Percentiles rank a stretch among this genome's conserved stretches.
Conservation (phyloP, 257 asterid species). For the Henckelia pumila region DNA sequence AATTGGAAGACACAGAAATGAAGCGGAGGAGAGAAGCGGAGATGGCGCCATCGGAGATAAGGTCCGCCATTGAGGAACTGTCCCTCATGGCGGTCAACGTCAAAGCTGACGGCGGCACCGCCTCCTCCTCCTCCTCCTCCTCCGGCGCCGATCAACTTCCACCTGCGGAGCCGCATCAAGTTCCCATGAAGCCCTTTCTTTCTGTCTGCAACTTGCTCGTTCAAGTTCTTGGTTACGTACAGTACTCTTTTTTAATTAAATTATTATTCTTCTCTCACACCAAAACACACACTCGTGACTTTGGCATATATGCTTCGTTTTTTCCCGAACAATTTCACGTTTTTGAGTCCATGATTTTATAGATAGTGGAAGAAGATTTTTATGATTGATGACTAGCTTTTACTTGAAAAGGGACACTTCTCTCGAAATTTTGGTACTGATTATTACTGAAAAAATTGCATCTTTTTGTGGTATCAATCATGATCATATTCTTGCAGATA, state of each 20-base stretch:
- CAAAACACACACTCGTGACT: background rate
- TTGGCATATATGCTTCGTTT: background rate
- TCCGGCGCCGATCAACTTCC: background rate
- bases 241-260: conserved; percentile 21
- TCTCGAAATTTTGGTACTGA: background rate
- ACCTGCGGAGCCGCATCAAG: conserved; percentile 1
- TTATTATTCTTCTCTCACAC: conserved; percentile 7
- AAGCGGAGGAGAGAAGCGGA: conserved; percentile 41
- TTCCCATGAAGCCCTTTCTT: conserved; percentile 73
- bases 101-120: background rate
- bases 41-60: conserved; percentile 34
- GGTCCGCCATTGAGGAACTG: conserved; percentile 41
- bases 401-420: background rate
- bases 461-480: background rate
- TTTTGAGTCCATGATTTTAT: background rate
- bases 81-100: conserved; percentile 21
- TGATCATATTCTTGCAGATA: conserved; percentile 52
- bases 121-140: conserved; percentile 15
- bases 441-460: background rate
- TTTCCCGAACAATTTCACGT: background rate
- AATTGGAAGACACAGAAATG: conserved; percentile 25
- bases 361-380: background rate
- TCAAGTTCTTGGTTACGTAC: conserved; percentile 93
- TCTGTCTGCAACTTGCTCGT: conserved; percentile 61
- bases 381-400: background rate